Evolutionary conservation across 257 asterid genomes (phyloP), one percentile per base, ranked within the genome.

Genomic region (Knoxia roxburghii): DNA sequence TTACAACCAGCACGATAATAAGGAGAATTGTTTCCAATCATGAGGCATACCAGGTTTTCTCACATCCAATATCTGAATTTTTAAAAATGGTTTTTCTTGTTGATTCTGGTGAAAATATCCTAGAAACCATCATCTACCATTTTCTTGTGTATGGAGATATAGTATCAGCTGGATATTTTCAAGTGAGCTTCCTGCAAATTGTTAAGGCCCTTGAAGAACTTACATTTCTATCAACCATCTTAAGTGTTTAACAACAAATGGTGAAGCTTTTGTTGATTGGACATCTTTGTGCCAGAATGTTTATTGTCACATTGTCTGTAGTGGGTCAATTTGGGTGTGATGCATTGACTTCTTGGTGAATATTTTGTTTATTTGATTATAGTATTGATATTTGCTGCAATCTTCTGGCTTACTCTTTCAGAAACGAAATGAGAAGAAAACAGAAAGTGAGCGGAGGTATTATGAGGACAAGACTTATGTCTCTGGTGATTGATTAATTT

Each of bases 391-490:
- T 67, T 52, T 40, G 26, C 15, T 39, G 65, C 50, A 51, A 41
- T 58, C 41, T 37, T 15, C 39, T 56, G 29, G 39, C 52, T 58
- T 49, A n/a, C 62, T 75, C 27, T 14, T 58, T 63, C 68, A 93
- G 99, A 93, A 87, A 75, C 90, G 99, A 64, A 93, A 93, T 69
- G 99, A 90, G 82, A 93, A 82, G 72, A 90, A 90, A 75, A 81
- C 82, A 57, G 97, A 87, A 78, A 86, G 95, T 59, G 99, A 93
- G 79, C 83, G 82, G 84, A 88, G 91, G 81, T 93, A 93, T 68
- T 93, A 93, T 33, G 95, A 93, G 76, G 95, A 76, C 41, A 93
- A 81, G 81, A 79, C 82, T 46, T 85, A 58, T 40, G 82, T 93
- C 66, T 65, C 94, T 24, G 97, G 89, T 58, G 99, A 90, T 75